Percentiles rank a stretch among this genome's conserved stretches.
phyloP scores from a whole-genome alignment of 768 basidiomycete genomes.

The Boletus reticulatus region DNA sequence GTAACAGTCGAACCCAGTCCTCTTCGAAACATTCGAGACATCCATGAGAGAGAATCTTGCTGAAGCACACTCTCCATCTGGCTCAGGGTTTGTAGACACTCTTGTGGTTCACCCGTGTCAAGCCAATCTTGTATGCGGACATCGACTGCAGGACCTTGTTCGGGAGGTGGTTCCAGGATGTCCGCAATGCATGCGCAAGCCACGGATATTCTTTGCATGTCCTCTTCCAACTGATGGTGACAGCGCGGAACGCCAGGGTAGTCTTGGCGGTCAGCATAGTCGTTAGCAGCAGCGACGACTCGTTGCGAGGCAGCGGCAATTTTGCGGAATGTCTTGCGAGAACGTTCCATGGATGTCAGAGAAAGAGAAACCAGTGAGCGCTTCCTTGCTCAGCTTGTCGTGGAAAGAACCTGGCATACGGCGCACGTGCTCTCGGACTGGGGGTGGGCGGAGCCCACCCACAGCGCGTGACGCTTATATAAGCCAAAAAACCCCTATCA shows the following conservation, averaged over 20 bases:
- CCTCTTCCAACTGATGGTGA: conserved; percentile 4
- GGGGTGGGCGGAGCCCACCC: no score
- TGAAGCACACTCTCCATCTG: not conserved
- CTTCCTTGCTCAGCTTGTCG: no score
- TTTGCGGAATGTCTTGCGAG: not conserved
- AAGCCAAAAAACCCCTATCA: no score
- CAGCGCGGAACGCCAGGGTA: not conserved
- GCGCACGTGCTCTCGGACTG: no score
- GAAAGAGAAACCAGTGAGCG: no score
- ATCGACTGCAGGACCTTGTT: not conserved
- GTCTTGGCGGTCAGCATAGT: not conserved
- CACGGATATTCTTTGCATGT: conserved; percentile 5
- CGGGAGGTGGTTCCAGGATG: not conserved
- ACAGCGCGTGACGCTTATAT: no score
- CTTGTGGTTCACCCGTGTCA: not conserved
- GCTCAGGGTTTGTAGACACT: not conserved
- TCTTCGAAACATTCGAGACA: not conserved
- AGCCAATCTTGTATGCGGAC: conserved; percentile 2
- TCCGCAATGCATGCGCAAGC: not conserved
- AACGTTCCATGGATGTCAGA: conserved; percentile 1
- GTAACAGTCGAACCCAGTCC: not conserved
- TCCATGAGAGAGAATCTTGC: not conserved
- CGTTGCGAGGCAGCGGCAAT: not conserved
- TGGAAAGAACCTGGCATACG: no score
- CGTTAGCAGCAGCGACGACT: not conserved